Evolutionary conservation across 2,329 filamentous ascomycete genomes (phyloP).

Genomic region (Paracorniculantispora psalliotae): DNA sequence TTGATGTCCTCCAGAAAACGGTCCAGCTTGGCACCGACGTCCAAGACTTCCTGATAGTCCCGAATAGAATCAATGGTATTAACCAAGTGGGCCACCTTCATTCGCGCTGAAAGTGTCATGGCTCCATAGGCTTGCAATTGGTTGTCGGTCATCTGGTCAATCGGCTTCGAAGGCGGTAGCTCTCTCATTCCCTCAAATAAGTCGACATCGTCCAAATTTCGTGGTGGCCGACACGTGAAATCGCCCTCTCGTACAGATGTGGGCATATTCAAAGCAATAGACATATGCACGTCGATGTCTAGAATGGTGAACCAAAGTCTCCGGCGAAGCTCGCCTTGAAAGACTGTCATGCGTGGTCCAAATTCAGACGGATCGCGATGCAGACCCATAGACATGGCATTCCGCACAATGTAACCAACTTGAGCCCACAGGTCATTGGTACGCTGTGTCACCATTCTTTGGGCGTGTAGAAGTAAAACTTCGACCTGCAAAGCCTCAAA

Average conservation of each 20-base stretch:
- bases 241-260: constrained; percentile 48
- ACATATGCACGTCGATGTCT: constrained; percentile 52
- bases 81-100: constrained; percentile 46
- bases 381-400: constrained; percentile 56
- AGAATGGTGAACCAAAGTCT: constrained; percentile 53
- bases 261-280: constrained; percentile 48
- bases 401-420: constrained; percentile 50
- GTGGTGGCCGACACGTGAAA: constrained; percentile 48
- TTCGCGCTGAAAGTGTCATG: constrained; percentile 43
- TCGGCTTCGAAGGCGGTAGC: constrained; percentile 43
- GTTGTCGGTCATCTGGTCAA: constrained; percentile 48
- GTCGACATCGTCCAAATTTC: constrained; percentile 49
- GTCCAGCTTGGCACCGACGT: constrained; percentile 49
- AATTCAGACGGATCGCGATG: constrained; percentile 54
- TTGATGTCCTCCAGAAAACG: constrained; percentile 51
- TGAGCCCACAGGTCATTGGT: constrained; percentile 50
- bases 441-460: constrained; percentile 46
- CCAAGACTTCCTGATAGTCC: constrained; percentile 50
- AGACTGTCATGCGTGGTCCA: constrained; percentile 42
- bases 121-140: constrained; percentile 52
- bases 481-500: constrained; percentile 50
- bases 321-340: constrained; percentile 49
- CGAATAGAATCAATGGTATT: constrained; percentile 47
- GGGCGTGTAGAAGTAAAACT: constrained; percentile 48
- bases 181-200: constrained; percentile 43